phyloP scores from a whole-genome alignment of 108 stramenopile genomes.

The Cyclotella sp. region DNA sequence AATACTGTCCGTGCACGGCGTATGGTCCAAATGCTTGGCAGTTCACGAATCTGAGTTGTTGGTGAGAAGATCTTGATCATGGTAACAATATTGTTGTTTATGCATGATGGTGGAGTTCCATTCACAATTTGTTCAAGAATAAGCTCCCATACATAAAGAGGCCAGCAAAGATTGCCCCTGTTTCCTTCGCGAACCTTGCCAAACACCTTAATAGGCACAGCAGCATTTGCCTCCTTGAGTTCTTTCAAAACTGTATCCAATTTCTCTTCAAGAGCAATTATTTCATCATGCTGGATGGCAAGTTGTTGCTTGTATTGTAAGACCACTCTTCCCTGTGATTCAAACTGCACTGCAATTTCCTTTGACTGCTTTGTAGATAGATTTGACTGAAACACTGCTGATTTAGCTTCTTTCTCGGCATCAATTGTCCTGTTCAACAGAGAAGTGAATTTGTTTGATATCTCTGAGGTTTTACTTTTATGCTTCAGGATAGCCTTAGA shows the following conservation, averaged over 20 bases:
- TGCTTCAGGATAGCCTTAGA: not conserved
- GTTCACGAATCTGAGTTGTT: conserved; percentile 1
- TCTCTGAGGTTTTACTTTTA: not conserved
- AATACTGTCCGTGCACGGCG: conserved; percentile 1
- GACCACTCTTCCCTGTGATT: not conserved
- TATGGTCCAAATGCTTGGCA: conserved; percentile 20
- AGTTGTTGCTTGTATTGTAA: not conserved
- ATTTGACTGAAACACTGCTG: not conserved
- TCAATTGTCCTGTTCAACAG: not conserved
- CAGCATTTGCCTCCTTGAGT: not conserved
- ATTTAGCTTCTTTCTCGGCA: not conserved
- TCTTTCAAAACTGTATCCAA: not conserved
- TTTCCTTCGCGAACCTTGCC: not conserved
- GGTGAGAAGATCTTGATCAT: conserved; percentile 4
- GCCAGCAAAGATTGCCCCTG: not conserved
- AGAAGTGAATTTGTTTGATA: not conserved
- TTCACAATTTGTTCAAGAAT: conserved; percentile 18
- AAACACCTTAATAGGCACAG: not conserved
- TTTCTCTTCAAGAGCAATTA: not conserved
- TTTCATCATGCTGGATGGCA: not conserved
- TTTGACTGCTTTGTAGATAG: not conserved
- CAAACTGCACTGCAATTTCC: not conserved
- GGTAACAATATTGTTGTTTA: conserved; percentile 5
- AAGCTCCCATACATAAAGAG: conserved; percentile 9
- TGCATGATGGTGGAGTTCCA: conserved; percentile 18